Evolutionary conservation across 2,329 filamentous ascomycete genomes (phyloP), one percentile per base, ranked within the genome.

Genomic region (Fusarium sp.): DNA sequence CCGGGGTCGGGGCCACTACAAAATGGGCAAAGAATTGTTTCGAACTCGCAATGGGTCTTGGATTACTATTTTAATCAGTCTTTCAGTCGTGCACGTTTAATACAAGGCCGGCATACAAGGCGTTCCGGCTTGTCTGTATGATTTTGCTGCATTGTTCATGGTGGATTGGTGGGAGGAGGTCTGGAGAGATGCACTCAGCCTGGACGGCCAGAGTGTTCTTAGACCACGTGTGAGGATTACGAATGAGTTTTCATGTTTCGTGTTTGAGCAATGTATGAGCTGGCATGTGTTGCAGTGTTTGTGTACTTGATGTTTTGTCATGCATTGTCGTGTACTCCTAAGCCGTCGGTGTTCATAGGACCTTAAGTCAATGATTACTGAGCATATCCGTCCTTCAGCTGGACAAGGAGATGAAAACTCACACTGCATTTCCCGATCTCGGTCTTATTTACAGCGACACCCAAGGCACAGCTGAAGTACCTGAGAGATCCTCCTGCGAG

Each of bases 21-120:
- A 70, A 60, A 70, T 54, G 66, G 72, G 57, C 62, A 61, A 58
- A 58, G 40, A 66, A 59, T 58, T 70, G 62, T 70, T 73, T 69
- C 27, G 65, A 31, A 14, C 57, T 54, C 61, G 62, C 45, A 34
- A 72, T 24, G 31, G 62, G 24, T 61, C 74, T 74, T 67, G 72
- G 72, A 67, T 70, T 75, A 75, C 72, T 67, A 70, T 38, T 75
- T 70, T 75, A 74, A 74, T 75, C 65, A 62, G 72, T 75, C 69
- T 54, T 70, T 75, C 66, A 74, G 77, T 71, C 72, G 60, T 74
- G 64, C 64, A 63, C 70, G 18, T 67, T 73, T 75, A 78, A 76
- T 76, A 77, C 67, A 67, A 64, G 72, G 74, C 69, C 66, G 74
- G 75, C 64, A 75, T 70, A 73, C 66, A 67, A 62, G 75, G 77